These are phyloP conservation scores for Nitzschia putrida DNA, from an alignment of 108 stramenopile genomes.

Conservation along the genomic window DNA sequence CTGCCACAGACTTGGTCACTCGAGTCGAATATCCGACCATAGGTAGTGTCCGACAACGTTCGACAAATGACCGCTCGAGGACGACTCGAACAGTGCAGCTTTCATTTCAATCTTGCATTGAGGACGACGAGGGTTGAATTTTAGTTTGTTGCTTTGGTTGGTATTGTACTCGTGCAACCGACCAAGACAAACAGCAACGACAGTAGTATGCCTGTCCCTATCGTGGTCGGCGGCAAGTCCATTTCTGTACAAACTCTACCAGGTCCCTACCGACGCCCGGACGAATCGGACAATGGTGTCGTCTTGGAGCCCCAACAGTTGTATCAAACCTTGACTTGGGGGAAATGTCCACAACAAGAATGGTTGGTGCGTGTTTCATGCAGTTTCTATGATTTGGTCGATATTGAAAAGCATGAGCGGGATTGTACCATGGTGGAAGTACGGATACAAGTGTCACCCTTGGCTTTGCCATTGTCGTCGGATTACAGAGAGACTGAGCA, in stretches of 20 bases:
- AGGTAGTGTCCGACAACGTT: too few relatives aligned
- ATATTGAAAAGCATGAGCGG: neutral
- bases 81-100: too few relatives aligned
- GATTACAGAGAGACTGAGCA: constrained; percentile 31
- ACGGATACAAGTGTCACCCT: constrained; percentile 31
- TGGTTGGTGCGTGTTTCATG: constrained; percentile 31
- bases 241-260: constrained; percentile 26
- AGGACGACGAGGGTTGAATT: too few relatives aligned
- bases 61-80: too few relatives aligned
- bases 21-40: too few relatives aligned
- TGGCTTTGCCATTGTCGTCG: constrained; percentile 18
- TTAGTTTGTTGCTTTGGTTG: neutral
- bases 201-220: constrained; percentile 34
- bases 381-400: constrained; percentile 28
- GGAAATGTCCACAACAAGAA: constrained; percentile 28
- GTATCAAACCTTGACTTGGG: constrained; percentile 33
- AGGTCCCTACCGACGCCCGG: constrained; percentile 4
- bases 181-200: neutral
- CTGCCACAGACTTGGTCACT: too few relatives aligned
- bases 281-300: constrained; percentile 11
- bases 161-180: neutral
- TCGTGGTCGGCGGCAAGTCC: constrained; percentile 33
- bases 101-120: too few relatives aligned
- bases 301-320: constrained; percentile 5
- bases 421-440: constrained; percentile 33